phyloP scores from a whole-genome alignment of 352 stramenopile genomes.

The Phytopythium chamaehyphon region DNA sequence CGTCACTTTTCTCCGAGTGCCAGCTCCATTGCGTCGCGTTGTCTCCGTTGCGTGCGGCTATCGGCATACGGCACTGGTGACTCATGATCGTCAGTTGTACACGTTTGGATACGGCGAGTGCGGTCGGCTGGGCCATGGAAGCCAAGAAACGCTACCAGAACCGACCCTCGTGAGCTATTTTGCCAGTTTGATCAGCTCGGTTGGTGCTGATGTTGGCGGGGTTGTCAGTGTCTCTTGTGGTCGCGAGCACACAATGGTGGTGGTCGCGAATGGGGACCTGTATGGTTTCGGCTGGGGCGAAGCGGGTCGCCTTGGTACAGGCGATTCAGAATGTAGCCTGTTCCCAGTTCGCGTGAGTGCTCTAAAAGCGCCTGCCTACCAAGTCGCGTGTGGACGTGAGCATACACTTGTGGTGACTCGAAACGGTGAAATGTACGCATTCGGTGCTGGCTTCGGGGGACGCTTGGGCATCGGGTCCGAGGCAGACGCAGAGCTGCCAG shows the following conservation, averaged over 20 bases:
- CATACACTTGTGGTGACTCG: slow-evolving; percentile 66
- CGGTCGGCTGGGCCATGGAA: slow-evolving; percentile 66
- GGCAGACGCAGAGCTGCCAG: slow-evolving; percentile 51
- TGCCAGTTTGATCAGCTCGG: slow-evolving; percentile 31
- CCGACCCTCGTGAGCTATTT: slow-evolving; percentile 60
- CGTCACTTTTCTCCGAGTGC: slow-evolving; percentile 40
- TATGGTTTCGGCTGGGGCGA: slow-evolving; percentile 86
- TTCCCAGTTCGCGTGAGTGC: slow-evolving; percentile 50
- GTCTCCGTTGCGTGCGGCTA: slow-evolving; percentile 75
- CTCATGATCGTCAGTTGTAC: slow-evolving; percentile 55
- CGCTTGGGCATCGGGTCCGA: slow-evolving; percentile 68
- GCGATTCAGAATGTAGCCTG: slow-evolving; percentile 63
- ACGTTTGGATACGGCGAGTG: slow-evolving; percentile 84
- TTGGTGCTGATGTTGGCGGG: slow-evolving; percentile 28
- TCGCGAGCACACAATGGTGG: slow-evolving; percentile 83
- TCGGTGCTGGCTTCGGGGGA: slow-evolving; percentile 74
- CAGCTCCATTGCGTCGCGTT: slow-evolving; percentile 46
- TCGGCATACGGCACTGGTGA: slow-evolving; percentile 70
- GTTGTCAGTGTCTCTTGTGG: slow-evolving; percentile 63
- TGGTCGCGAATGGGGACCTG: slow-evolving; percentile 56
- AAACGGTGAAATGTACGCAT: slow-evolving; percentile 57
- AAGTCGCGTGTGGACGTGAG: slow-evolving; percentile 76
- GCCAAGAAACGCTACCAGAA: slow-evolving; percentile 38
- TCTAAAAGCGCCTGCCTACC: slow-evolving; percentile 33
- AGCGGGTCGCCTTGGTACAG: slow-evolving; percentile 74